phyloP scores from a whole-genome alignment of 2,329 filamentous ascomycete species.

The Colletotrichum chlorophyti region DNA sequence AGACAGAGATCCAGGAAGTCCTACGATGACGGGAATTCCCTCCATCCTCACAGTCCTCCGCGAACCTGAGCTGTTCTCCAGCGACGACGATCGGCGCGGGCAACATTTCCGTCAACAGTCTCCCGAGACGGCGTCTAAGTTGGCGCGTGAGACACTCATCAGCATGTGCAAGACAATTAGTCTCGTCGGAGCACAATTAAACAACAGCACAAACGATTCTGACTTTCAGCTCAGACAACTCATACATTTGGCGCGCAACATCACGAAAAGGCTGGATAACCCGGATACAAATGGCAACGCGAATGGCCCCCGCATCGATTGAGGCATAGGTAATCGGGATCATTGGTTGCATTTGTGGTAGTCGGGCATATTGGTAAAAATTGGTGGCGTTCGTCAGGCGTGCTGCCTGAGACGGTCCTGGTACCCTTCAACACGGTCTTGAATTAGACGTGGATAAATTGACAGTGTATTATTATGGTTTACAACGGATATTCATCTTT shows the following conservation, averaged over 20 bases:
- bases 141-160: constrained; percentile 23
- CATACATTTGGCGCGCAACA: constrained; percentile 25
- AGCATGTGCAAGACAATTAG: constrained; percentile 26
- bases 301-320: not conserved
- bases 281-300: constrained; percentile 15
- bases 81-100: constrained; percentile 11
- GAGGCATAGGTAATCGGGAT: not conserved
- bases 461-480: too few relatives aligned
- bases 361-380: not conserved
- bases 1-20: constrained; percentile 19
- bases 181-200: constrained; percentile 20
- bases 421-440: too few relatives aligned
- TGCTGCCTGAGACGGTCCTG: too few relatives aligned
- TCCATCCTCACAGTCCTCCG: constrained; percentile 23
- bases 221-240: constrained; percentile 26
- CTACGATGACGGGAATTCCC: constrained; percentile 18
- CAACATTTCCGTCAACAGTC: constrained; percentile 16
- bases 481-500: too few relatives aligned
- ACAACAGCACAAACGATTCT: constrained; percentile 26
- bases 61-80: constrained; percentile 18
- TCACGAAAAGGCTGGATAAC: constrained; percentile 18
- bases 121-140: constrained; percentile 20
- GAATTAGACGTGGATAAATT: too few relatives aligned
- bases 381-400: not conserved
- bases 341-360: not conserved